Evolutionary conservation across 345 rosid species (phyloP), one percentile per base, ranked within the genome.

Genomic region (Ailanthus altissimus): DNA sequence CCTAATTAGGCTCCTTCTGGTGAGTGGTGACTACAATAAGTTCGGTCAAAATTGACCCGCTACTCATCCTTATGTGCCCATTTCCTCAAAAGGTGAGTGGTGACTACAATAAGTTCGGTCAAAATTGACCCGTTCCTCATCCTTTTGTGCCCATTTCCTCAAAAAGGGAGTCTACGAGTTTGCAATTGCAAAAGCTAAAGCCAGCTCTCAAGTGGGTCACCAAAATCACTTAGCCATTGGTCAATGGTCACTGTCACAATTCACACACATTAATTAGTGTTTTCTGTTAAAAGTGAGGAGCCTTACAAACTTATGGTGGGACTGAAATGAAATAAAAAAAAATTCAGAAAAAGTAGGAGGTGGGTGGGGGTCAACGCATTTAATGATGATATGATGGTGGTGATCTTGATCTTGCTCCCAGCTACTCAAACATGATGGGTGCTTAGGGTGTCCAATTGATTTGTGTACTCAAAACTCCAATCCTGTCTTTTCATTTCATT

Each of bases 371-470:
- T 11, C 5, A 49, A 11, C 12, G 1, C 5, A 26, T n/a, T 23
- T 61, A 18, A 60, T 75, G 64, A 69, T 5, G 2, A 62, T n/a
- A 13, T 5, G 26, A 11, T 59, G 64, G 63, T 8, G 16, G 32
- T 14, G 65, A 71, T 75, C 77, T 72, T 64, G 81, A 83, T 66
- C 83, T 67, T 86, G 89, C 83, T 84, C 85, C 93, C 85, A 79
- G 18, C 71, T 76, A 71, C 23, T 79, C 85, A 5, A 75, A 75
- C 86, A 83, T 79, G 88, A 81, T 88, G 90, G 85, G 80, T 82
- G 72, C 89, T 81, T 82, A 78, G 92, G 90, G 89, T 82, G 73
- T 67, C 81, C 76, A 83, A 58, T 75, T 79, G 73, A 72, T 69
- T 60, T 23, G 13, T 46, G 81, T 56, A 57, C 82, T 61, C 75